Conservation (phyloP, 2,329 filamentous ascomycete genomes). For the Cladosporium austrohemisphaericum region DNA sequence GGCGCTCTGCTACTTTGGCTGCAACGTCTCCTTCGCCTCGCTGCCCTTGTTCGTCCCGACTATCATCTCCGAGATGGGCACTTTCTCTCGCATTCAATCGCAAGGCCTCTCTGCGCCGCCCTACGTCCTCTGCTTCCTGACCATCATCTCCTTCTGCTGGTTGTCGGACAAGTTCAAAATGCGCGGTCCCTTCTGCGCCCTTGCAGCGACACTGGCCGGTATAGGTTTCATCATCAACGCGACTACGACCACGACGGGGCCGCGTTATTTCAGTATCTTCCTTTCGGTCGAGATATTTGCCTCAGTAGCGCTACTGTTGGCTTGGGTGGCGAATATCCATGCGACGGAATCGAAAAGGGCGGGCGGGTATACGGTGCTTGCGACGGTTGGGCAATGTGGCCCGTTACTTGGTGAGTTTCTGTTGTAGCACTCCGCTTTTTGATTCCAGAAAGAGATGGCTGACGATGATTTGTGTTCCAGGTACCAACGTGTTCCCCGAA, state of each 20-base stretch:
- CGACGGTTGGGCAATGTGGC: conserved; percentile 35
- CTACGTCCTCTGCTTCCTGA: conserved; percentile 40
- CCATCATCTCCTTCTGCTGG: conserved; percentile 36
- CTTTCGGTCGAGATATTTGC: conserved; percentile 40
- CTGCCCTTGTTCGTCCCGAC: conserved; percentile 44
- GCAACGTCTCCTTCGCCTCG: conserved; percentile 62
- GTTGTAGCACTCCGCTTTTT: neutral
- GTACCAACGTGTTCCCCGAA: conserved; percentile 60
- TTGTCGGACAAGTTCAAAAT: conserved; percentile 37
- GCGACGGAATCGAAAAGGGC: conserved; percentile 37
- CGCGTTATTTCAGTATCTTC: conserved; percentile 39
- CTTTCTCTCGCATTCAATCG: conserved; percentile 59
- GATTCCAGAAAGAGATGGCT: neutral
- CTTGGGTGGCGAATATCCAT: conserved; percentile 39
- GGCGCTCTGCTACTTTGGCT: conserved; percentile 55
- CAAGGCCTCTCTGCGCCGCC: conserved; percentile 68
- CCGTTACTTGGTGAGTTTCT: conserved; percentile 8
- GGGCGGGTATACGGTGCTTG: conserved; percentile 37
- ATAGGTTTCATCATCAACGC: conserved; percentile 42
- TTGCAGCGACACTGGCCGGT: conserved; percentile 35
- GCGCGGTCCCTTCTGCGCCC: conserved; percentile 39
- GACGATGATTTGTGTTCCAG: conserved; percentile 27
- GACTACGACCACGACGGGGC: conserved; percentile 31
- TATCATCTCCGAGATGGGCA: conserved; percentile 55
- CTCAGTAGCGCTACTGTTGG: conserved; percentile 34